Base-by-base conservation (phyloP, 176 grass and related monocot species). In the Oryza rufipogon region DNA sequence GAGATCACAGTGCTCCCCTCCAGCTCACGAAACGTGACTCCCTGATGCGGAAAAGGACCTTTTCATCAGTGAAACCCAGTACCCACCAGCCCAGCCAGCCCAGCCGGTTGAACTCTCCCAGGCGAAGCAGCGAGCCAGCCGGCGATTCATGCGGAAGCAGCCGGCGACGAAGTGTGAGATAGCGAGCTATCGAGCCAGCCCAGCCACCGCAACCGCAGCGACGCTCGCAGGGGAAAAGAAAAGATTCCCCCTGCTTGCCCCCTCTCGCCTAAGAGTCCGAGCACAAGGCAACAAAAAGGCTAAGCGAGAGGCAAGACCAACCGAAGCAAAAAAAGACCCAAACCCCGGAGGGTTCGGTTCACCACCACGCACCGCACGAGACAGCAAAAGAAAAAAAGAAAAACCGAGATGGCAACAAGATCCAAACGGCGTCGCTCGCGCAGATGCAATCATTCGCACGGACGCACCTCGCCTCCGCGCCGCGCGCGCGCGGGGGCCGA, bases 231-330 rank as follows among this genome's bases (percentile, higher is more conserved):
- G n/a, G 19, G 6, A 58, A 16, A 25, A 7, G 33, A 11, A 52
- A 71, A 87, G 88, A 90, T 87, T 79, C 80, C 69, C 9, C 79
- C 67, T 2, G 4, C 23, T 78, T 90, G 76, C 42, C 51, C 39
- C 22, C 51, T 49, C 13, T 14, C 15, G 54, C 26, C 69, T 32
- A 71, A 8, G 68, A 67, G 25, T 54, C 58, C 80, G 51, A 39
- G 84, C 68, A 68, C 88, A 83, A 83, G 66, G 67, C 74, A 90
- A 86, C 88, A 74, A 69, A 25, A 12, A 15, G 54, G 54, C 54
- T 58, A 2, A 10, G 23, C 3, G 52, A 51, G 38, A 64, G 51
- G 51, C 10, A 65, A 54, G 20, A 51, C 67, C 42, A 23, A 28
- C 22, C 77, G 61, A 47, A 15, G 38, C 48, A 16, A 34, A 20